Evolutionary conservation across 768 basidiomycete genomes (phyloP).

Genomic region (Vararia minispora): DNA sequence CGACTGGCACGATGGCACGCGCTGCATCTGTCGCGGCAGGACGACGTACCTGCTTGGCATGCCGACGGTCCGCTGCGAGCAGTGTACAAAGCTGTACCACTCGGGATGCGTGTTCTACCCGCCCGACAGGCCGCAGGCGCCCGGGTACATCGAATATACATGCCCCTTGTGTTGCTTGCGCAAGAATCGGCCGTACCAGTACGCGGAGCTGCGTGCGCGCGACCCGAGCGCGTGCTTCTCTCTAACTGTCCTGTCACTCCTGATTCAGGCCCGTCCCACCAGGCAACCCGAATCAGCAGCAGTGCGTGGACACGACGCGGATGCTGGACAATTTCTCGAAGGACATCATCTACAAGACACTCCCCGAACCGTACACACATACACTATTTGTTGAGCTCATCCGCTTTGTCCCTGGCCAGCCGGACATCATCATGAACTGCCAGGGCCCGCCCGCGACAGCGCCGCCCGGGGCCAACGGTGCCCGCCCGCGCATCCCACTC

Average conservation of each 20-base stretch:
- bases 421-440: conserved; percentile 28
- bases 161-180: conserved; percentile 75
- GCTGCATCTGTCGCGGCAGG: conserved; percentile 72
- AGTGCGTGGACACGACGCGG: conserved; percentile 59
- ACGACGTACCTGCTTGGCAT: conserved; percentile 48
- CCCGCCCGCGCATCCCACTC: conserved; percentile 6
- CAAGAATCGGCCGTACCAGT: conserved; percentile 59
- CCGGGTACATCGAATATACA: conserved; percentile 30
- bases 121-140: no score
- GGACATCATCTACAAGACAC: conserved; percentile 56
- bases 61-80: conserved; percentile 55
- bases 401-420: conserved; percentile 44
- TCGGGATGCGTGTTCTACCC: conserved; percentile 68
- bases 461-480: conserved; percentile 17
- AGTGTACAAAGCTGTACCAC: conserved; percentile 59
- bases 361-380: conserved; percentile 49
- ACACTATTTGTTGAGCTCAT: conserved; percentile 71
- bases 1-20: conserved; percentile 65
- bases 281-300: conserved; percentile 39
- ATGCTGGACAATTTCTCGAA: conserved; percentile 71
- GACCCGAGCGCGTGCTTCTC: conserved; percentile 37
- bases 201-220: conserved; percentile 67
- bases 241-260: conserved; percentile 4
- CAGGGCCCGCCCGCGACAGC: no score
- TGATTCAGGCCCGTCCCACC: conserved; percentile 16